phyloP scores from a whole-genome alignment of 352 stramenopile species.

The Blastocystis sp. region DNA sequence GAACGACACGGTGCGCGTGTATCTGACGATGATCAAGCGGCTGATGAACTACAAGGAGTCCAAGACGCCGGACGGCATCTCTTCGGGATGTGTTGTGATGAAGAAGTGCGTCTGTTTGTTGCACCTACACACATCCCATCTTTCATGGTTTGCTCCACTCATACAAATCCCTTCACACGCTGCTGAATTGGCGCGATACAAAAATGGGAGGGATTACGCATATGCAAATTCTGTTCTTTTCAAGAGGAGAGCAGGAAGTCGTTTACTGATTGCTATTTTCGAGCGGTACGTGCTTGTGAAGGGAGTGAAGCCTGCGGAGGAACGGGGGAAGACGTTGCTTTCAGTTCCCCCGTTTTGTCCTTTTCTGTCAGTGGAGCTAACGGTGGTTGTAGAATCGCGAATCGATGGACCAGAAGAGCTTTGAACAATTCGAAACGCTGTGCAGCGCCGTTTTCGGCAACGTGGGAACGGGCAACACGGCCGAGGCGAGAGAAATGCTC shows the following conservation, averaged over 20 bases:
- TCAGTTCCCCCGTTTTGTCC: neutral
- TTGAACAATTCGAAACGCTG: slow-evolving; percentile 61
- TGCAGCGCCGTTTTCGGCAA: slow-evolving; percentile 65
- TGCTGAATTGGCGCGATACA: slow-evolving; percentile 29
- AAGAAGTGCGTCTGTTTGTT: neutral
- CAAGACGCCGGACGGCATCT: neutral
- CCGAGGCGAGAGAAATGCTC: slow-evolving; percentile 32
- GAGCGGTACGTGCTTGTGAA: slow-evolving; percentile 25
- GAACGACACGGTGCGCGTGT: slow-evolving; percentile 59
- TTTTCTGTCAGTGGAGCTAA: neutral
- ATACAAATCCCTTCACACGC: no score
- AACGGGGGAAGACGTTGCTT: neutral
- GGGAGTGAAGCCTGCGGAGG: neutral
- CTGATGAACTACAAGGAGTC: slow-evolving; percentile 61
- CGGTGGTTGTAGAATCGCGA: neutral
- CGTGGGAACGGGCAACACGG: slow-evolving; percentile 27
- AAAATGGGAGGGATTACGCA: slow-evolving; percentile 4
- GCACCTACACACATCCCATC: no score
- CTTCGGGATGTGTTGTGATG: slow-evolving; percentile 14
- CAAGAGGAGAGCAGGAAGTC: neutral
- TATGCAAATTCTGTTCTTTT: slow-evolving; percentile 25
- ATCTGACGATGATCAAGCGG: slow-evolving; percentile 62
- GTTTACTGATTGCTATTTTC: neutral
- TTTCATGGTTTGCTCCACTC: no score
- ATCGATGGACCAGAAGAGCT: slow-evolving; percentile 62